Conservation (phyloP, 2,329 filamentous ascomycete species). For the Diplodia scrobiculata region DNA sequence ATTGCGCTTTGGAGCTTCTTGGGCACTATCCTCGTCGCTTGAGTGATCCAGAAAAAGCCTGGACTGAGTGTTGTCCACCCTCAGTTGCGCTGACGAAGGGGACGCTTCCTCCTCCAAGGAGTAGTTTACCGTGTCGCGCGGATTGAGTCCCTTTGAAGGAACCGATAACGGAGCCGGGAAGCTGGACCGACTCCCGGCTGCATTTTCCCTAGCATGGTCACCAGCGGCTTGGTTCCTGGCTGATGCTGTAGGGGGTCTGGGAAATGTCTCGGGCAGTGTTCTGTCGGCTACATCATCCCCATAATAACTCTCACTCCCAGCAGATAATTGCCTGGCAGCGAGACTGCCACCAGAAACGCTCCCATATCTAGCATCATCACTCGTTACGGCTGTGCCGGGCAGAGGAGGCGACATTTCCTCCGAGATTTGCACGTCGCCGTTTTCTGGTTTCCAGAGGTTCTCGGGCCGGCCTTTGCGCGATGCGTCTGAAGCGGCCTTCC, state of each 20-base stretch:
- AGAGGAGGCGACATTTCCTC: background rate
- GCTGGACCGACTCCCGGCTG: slow-evolving; percentile 54
- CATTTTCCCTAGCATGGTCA: background rate
- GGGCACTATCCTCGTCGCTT: slow-evolving; percentile 1
- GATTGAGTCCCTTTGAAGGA: background rate
- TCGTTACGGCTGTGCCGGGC: slow-evolving; percentile 11
- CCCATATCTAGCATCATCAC: background rate
- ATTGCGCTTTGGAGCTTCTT: background rate
- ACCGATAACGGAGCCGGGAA: background rate
- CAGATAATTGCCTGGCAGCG: slow-evolving; percentile 32
- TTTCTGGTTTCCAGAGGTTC: background rate
- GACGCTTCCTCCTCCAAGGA: background rate
- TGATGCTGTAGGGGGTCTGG: background rate
- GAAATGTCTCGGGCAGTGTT: slow-evolving; percentile 34
- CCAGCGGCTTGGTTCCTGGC: no score
- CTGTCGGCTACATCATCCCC: slow-evolving; percentile 55
- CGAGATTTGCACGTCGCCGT: background rate
- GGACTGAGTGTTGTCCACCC: background rate
- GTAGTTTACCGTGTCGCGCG: background rate
- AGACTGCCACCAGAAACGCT: background rate
- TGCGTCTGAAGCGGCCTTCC: slow-evolving; percentile 2
- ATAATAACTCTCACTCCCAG: slow-evolving; percentile 45
- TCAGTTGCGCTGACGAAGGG: background rate
- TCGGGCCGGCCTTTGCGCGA: background rate
- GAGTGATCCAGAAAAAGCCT: slow-evolving; percentile 12